Evolutionary conservation across 306 rosid species (phyloP).

Genomic region (Boehmeria nivea): DNA sequence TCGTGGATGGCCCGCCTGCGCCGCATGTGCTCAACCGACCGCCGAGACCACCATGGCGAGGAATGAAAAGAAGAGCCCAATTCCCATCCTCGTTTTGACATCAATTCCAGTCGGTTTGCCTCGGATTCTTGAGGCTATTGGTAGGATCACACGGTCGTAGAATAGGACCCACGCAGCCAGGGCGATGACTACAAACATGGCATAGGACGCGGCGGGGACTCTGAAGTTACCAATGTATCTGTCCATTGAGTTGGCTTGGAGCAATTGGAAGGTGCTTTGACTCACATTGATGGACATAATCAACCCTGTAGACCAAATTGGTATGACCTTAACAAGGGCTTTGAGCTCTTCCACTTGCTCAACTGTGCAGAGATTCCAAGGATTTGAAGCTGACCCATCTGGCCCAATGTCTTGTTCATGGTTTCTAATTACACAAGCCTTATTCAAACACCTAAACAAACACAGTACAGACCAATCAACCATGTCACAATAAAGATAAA

Average conservation of each 20-base stretch:
- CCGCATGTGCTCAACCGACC: constrained; percentile 36
- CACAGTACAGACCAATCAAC: background rate
- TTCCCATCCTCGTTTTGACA: constrained; percentile 50
- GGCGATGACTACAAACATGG: constrained; percentile 36
- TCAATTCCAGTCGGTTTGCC: constrained; percentile 36
- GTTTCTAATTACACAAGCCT: constrained; percentile 47
- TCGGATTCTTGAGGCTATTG: constrained; percentile 49
- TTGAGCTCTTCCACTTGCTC: constrained; percentile 71
- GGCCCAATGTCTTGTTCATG: constrained; percentile 31
- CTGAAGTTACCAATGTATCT: constrained; percentile 36
- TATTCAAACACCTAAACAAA: constrained; percentile 37
- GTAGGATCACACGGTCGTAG: constrained; percentile 48
- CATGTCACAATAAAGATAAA: background rate
- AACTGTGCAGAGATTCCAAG: constrained; percentile 62
- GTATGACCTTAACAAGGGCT: constrained; percentile 50
- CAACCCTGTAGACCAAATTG: constrained; percentile 56
- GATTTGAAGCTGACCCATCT: constrained; percentile 47
- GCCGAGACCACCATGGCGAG: constrained; percentile 44
- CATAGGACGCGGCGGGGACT: constrained; percentile 65
- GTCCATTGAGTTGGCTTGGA: constrained; percentile 65
- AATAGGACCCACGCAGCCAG: constrained; percentile 36
- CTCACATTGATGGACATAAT: constrained; percentile 34
- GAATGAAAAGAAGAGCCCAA: constrained; percentile 40
- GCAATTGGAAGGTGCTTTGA: constrained; percentile 49
- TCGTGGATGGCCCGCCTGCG: constrained; percentile 32